These are phyloP conservation scores for Theobroma grandiflorum DNA, from an alignment of 441 rosid genomes.

Conservation along the genomic window DNA sequence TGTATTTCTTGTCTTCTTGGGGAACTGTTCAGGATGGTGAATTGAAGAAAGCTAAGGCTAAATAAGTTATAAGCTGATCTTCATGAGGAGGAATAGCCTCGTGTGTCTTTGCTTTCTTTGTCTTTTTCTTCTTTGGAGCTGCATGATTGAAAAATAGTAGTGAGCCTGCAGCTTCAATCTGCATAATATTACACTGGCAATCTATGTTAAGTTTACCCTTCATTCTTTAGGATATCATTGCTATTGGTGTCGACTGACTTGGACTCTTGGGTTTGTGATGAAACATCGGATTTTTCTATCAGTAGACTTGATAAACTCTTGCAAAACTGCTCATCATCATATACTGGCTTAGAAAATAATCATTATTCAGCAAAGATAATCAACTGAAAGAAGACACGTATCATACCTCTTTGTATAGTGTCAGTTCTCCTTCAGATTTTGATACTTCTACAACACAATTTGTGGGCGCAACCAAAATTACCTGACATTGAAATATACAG, in stretches of 20 bases:
- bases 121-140: conserved; percentile 44
- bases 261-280: conserved; percentile 35
- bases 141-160: conserved; percentile 35
- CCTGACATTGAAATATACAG: conserved; percentile 42
- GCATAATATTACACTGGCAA: background rate
- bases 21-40: background rate
- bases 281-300: conserved; percentile 49
- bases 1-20: conserved; percentile 8
- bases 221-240: conserved; percentile 31
- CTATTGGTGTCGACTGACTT: conserved; percentile 24
- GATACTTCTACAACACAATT: conserved; percentile 90
- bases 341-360: conserved; percentile 21
- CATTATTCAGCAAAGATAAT: conserved; percentile 19
- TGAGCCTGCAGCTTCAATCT: conserved; percentile 27
- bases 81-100: conserved; percentile 52
- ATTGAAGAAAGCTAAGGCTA: background rate
- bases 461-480: conserved; percentile 79
- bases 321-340: conserved; percentile 70
- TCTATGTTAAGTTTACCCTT: conserved; percentile 42
- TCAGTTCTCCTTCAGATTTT: conserved; percentile 77
- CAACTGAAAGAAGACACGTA: background rate
- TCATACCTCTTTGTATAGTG: conserved; percentile 75
- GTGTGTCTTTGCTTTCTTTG: conserved; percentile 23
- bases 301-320: conserved; percentile 76
- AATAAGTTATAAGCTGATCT: conserved; percentile 9